A percentile compares a stretch with the other conserved stretches of the same genome.
phyloP scores from a whole-genome alignment of 345 rosid species.

The Balakata baccata region DNA sequence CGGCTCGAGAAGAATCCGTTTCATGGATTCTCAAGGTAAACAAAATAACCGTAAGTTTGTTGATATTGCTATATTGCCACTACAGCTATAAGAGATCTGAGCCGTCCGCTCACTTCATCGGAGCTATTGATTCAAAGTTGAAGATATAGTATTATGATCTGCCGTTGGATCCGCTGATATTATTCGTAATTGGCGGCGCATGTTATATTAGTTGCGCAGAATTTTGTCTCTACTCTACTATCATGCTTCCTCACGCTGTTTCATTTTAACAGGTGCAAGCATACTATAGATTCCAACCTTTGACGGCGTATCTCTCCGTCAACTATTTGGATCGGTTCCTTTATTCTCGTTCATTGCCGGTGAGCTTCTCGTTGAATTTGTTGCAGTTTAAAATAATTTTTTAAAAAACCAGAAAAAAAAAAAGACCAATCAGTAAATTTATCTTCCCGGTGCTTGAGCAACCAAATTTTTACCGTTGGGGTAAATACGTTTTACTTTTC shows the following conservation, averaged over 20 bases:
- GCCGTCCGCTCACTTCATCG: background rate
- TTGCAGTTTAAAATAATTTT: background rate
- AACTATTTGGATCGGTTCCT: conserved; percentile 94
- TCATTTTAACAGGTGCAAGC: conserved; percentile 58
- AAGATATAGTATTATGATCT: background rate
- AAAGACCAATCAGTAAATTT: background rate
- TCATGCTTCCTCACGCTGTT: background rate
- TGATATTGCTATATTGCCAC: conserved; percentile 27
- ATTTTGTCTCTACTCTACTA: background rate
- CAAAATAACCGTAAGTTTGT: background rate
- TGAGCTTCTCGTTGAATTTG: conserved; percentile 27
- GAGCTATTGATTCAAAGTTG: background rate
- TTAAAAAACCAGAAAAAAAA: background rate
- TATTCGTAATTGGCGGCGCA: background rate
- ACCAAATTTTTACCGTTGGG: conserved; percentile 20
- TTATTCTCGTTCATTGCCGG: conserved; percentile 68
- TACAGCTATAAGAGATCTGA: conserved; percentile 5
- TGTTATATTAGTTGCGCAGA: background rate
- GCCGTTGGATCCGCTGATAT: conserved; percentile 17
- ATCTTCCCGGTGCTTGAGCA: conserved; percentile 19
- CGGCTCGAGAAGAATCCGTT: conserved; percentile 83
- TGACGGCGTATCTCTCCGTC: conserved; percentile 95
- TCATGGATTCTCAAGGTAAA: conserved; percentile 93
- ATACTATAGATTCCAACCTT: conserved; percentile 63
- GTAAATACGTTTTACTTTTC: conserved; percentile 45